phyloP scores from a whole-genome alignment of 345 rosid species.

The Aquilaria malaccensis region DNA sequence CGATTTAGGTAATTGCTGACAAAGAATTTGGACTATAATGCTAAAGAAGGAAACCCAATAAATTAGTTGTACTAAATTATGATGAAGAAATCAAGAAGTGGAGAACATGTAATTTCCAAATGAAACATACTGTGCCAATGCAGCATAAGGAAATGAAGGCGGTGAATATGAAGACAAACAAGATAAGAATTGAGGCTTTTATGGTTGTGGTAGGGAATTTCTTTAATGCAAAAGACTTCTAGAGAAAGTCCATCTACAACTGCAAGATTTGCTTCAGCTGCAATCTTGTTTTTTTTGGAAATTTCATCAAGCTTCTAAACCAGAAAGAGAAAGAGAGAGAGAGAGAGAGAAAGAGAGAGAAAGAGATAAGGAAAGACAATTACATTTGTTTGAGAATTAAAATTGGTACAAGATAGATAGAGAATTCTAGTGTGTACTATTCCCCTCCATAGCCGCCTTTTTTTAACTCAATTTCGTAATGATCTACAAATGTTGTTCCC shows the following conservation, averaged over 20 bases:
- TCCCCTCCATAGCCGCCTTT: too few species aligned
- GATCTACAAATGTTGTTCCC: too few species aligned
- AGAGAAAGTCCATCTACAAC: neutral
- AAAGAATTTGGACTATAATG: conserved; percentile 17
- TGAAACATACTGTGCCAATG: conserved; percentile 22
- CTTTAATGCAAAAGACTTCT: neutral
- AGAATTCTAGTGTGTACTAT: too few species aligned
- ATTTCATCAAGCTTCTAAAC: too few species aligned
- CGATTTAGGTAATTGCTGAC: neutral
- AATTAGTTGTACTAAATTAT: neutral
- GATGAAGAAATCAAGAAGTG: neutral
- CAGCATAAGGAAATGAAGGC: conserved; percentile 20
- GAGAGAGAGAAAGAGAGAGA: too few species aligned
- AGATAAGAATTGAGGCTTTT: conserved; percentile 14
- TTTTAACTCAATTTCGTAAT: too few species aligned
- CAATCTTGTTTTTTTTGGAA: too few species aligned
- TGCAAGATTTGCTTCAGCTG: too few species aligned
- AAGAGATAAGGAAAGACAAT: too few species aligned
- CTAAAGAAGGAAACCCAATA: neutral
- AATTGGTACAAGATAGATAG: too few species aligned
- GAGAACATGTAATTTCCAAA: neutral
- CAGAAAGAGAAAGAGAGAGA: too few species aligned
- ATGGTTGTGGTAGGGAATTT: conserved; percentile 10
- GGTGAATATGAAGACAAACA: conserved; percentile 12
- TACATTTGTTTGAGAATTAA: too few species aligned